Evolutionary conservation across 2,329 filamentous ascomycete species (phyloP).

Genomic region (Ceratocystis papillata): DNA sequence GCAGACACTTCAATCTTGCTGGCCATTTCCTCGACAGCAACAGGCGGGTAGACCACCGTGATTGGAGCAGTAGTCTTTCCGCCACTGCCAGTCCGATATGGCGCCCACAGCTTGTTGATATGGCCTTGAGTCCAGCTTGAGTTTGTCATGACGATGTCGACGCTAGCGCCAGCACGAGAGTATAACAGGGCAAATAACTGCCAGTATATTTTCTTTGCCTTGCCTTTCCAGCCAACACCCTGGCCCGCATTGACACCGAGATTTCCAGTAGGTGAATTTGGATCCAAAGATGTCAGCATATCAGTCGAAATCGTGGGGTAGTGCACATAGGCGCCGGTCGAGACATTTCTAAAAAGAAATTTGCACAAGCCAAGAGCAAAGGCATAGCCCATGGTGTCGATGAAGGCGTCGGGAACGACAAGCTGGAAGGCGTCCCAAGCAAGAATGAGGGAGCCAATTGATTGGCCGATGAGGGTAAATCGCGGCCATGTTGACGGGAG

Average conservation of each 20-base stretch:
- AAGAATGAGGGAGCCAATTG: conserved; percentile 73
- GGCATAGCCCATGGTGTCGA: conserved; percentile 97
- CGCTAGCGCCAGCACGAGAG: conserved; percentile 65
- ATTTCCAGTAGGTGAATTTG: conserved; percentile 44
- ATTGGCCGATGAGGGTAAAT: conserved; percentile 91
- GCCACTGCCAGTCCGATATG: conserved; percentile 34
- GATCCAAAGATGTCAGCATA: conserved; percentile 78
- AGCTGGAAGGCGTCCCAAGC: conserved; percentile 90
- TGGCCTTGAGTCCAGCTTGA: conserved; percentile 87
- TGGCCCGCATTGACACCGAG: conserved; percentile 76
- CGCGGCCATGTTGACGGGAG: conserved; percentile 78
- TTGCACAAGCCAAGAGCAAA: conserved; percentile 78
- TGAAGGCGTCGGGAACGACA: conserved; percentile 81
- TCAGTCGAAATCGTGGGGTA: conserved; percentile 98
- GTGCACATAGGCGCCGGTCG: conserved; percentile 89
- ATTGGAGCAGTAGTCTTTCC: conserved; percentile 44
- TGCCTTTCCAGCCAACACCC: conserved; percentile 60
- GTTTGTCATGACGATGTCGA: conserved; percentile 96
- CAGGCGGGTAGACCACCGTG: conserved; percentile 78
- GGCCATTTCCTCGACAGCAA: conserved; percentile 76
- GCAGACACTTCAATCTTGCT: conserved; percentile 59
- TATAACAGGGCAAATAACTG: conserved; percentile 72
- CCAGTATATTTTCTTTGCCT: conserved; percentile 75
- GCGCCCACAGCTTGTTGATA: conserved; percentile 69
- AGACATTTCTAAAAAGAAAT: conserved; percentile 65